Evolutionary conservation across 2,329 filamentous ascomycete species (phyloP).

Genomic region (Penicillium vulpinum): DNA sequence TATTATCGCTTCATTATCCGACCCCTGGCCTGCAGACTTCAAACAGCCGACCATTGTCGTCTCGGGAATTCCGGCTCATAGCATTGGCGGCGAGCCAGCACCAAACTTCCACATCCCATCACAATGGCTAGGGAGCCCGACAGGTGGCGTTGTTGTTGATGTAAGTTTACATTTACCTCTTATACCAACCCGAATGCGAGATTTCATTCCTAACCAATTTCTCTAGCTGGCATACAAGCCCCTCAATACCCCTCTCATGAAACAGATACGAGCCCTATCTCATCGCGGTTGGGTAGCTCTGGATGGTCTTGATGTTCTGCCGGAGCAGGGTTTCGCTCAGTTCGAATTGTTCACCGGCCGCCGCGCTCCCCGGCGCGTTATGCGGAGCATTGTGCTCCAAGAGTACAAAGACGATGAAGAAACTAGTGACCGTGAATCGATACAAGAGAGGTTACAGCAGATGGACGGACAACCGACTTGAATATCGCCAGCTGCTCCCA

Average conservation of each 20-base stretch:
- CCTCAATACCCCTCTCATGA: conserved; percentile 39
- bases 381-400: conserved; percentile 39
- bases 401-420: conserved; percentile 39
- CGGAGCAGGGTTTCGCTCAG: conserved; percentile 44
- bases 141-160: conserved; percentile 44
- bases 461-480: conserved; percentile 36
- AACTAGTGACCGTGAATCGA: conserved; percentile 32
- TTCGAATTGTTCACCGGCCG: conserved; percentile 43
- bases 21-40: conserved; percentile 35
- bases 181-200: background rate
- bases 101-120: conserved; percentile 37
- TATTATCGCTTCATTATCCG: conserved; percentile 30
- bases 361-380: conserved; percentile 40
- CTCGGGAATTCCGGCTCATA: conserved; percentile 41
- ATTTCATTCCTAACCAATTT: background rate
- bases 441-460: conserved; percentile 32
- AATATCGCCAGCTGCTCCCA: conserved; percentile 55
- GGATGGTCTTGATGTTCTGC: conserved; percentile 42
- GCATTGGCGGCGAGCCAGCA: conserved; percentile 36
- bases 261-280: conserved; percentile 38
- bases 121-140: conserved; percentile 42
- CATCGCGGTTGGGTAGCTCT: conserved; percentile 42
- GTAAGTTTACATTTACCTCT: conserved; percentile 24
- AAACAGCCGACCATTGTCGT: conserved; percentile 42
- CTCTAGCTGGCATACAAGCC: conserved; percentile 44